phyloP scores from a whole-genome alignment of 208 protist genomes.

The Acanthamoeba royreba region DNA sequence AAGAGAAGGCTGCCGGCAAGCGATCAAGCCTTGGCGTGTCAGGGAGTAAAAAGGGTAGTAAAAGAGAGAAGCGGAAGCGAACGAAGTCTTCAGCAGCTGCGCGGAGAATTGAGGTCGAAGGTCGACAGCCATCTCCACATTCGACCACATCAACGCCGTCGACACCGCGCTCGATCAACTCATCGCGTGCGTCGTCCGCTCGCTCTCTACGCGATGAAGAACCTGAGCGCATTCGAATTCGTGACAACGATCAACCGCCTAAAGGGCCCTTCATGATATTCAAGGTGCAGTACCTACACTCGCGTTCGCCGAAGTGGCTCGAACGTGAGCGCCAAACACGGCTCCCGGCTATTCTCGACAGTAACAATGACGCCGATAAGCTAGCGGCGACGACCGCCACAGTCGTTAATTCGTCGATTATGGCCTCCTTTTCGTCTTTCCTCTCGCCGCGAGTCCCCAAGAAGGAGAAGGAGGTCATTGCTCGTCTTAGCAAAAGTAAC shows the following conservation, averaged over 20 bases:
- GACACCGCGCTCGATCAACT: background rate
- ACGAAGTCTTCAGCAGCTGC: background rate
- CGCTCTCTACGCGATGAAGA: background rate
- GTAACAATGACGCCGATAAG: background rate
- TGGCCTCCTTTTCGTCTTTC: background rate
- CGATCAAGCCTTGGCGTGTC: background rate
- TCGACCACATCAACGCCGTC: too few species aligned
- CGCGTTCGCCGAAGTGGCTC: conserved; percentile 1
- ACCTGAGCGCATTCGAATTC: background rate
- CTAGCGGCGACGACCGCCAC: background rate
- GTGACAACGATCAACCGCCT: background rate
- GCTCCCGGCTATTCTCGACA: background rate
- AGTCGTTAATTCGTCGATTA: background rate
- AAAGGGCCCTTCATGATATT: background rate
- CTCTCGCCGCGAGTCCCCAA: background rate
- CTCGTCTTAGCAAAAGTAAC: background rate
- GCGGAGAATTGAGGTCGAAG: background rate
- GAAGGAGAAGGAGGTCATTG: background rate
- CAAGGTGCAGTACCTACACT: conserved; percentile 22
- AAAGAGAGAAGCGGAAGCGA: background rate
- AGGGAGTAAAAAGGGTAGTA: background rate
- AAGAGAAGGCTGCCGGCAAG: background rate
- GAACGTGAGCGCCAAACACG: background rate
- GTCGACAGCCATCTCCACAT: too few species aligned
- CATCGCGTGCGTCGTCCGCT: background rate